phyloP scores from a whole-genome alignment of 345 rosid genomes.

The Corchorus capsularis region DNA sequence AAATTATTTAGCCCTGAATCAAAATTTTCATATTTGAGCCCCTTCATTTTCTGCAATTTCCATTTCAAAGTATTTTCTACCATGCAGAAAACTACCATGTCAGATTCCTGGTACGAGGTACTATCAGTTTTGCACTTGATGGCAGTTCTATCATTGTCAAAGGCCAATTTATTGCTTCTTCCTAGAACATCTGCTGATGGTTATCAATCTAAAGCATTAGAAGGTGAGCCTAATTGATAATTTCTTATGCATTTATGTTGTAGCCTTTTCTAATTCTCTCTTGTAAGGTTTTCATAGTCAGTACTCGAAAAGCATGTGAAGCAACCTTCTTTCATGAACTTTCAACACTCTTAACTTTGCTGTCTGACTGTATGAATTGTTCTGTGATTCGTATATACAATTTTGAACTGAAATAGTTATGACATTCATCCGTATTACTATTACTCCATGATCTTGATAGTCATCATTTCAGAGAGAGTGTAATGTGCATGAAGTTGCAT shows the following conservation, averaged over 20 bases:
- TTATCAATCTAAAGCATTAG: slow-evolving; percentile 49
- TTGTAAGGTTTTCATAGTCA: background rate
- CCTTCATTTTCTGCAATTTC: background rate
- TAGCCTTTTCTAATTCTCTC: background rate
- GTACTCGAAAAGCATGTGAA: background rate
- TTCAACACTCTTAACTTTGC: background rate
- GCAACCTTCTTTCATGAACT: background rate
- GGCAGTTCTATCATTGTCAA: slow-evolving; percentile 61
- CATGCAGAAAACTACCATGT: slow-evolving; percentile 62
- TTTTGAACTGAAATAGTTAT: background rate
- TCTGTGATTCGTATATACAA: too few species aligned
- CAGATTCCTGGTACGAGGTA: slow-evolving; percentile 69
- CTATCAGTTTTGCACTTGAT: slow-evolving; percentile 71
- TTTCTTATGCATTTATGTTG: background rate
- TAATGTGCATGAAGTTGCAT: background rate
- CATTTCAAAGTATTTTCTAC: background rate
- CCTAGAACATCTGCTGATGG: slow-evolving; percentile 50
- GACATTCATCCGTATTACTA: background rate
- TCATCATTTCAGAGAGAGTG: background rate
- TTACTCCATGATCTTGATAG: background rate
- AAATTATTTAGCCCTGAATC: background rate
- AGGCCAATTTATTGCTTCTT: slow-evolving; percentile 64
- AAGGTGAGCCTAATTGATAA: slow-evolving; percentile 42
- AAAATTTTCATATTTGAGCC: background rate
- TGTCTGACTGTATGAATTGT: background rate